These are phyloP conservation scores for Podospora didyma DNA, from an alignment of 495 filamentous ascomycete species.

Conservation along the genomic window DNA sequence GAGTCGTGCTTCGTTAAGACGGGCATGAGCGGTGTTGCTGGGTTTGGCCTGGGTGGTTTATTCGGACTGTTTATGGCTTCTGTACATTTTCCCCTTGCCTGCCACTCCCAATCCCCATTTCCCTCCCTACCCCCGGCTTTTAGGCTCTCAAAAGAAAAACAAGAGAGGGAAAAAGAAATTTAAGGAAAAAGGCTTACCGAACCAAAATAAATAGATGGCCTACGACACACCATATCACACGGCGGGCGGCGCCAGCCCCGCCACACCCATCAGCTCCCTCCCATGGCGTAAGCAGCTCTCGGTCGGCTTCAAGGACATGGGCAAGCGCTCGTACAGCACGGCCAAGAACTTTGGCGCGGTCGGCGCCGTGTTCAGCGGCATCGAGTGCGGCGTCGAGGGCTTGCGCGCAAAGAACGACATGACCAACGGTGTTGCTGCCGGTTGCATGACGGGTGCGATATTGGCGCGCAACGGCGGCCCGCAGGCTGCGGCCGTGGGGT, in stretches of 20 bases:
- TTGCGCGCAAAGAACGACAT: constrained; percentile 91
- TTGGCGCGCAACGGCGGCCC: constrained; percentile 82
- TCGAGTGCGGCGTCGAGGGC: constrained; percentile 93
- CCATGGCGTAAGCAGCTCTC: constrained; percentile 78
- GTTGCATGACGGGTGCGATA: constrained; percentile 87
- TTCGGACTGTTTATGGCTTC: constrained; percentile 96
- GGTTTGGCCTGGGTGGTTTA: constrained; percentile 85
- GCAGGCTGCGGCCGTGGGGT: constrained; percentile 83
- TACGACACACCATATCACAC: constrained; percentile 33
- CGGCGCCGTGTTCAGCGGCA: constrained; percentile 84
- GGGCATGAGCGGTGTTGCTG: constrained; percentile 76
- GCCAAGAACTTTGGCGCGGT: constrained; percentile 95
- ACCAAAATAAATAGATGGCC: constrained; percentile 34
- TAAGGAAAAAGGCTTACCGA: too few species aligned
- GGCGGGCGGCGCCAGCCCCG: constrained; percentile 26
- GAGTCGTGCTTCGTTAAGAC: constrained; percentile 87
- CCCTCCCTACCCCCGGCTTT: background rate
- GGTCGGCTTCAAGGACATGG: constrained; percentile 91
- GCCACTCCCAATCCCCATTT: background rate
- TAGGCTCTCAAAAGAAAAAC: too few species aligned
- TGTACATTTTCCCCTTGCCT: constrained; percentile 37
- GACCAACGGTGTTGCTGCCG: constrained; percentile 79
- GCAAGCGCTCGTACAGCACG: constrained; percentile 70
- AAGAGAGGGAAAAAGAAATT: too few species aligned
- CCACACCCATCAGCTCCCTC: constrained; percentile 59